A percentile compares a stretch with the other conserved stretches of the same genome.
Evolutionary conservation across 2,329 filamentous ascomycete genomes (phyloP).

Genomic region (Phialophora macrospora): DNA sequence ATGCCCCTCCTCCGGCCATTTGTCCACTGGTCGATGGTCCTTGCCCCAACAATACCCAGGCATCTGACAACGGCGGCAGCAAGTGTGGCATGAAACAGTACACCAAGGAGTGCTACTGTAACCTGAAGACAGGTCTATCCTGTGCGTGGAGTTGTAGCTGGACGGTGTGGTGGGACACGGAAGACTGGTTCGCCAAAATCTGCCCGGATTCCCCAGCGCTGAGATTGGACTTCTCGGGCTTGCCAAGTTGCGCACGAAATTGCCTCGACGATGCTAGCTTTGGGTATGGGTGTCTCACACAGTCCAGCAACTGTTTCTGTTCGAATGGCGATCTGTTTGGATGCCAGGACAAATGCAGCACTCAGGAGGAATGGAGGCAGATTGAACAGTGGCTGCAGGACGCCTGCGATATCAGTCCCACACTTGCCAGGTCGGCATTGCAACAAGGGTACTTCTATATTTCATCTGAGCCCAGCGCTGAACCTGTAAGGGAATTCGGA

Average conservation of each 20-base stretch:
- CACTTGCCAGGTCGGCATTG: neutral
- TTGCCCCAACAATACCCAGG: neutral
- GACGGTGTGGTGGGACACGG: neutral
- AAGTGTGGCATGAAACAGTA: neutral
- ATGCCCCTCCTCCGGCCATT: neutral
- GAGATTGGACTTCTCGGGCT: neutral
- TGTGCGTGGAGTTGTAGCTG: neutral
- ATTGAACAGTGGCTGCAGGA: slow-evolving; percentile 3
- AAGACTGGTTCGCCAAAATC: slow-evolving; percentile 3
- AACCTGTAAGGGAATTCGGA: neutral
- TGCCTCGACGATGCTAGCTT: slow-evolving; percentile 2
- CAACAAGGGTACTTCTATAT: slow-evolving; percentile 2
- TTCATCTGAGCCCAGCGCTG: neutral
- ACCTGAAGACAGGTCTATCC: slow-evolving; percentile 2
- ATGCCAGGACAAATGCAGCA: slow-evolving; percentile 5
- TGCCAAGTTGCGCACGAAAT: neutral
- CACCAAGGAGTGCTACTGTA: slow-evolving; percentile 8
- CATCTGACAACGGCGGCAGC: slow-evolving; percentile 1
- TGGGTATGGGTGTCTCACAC: neutral
- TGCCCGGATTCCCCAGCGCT: slow-evolving; percentile 2
- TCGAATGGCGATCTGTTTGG: slow-evolving; percentile 1
- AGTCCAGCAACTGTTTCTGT: slow-evolving; percentile 6
- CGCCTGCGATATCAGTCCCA: neutral
- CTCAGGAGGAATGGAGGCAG: neutral
- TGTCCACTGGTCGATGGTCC: neutral